These are phyloP conservation scores for Leccinellum rugosiceps DNA, from an alignment of 768 basidiomycete species.

Conservation along the genomic window DNA sequence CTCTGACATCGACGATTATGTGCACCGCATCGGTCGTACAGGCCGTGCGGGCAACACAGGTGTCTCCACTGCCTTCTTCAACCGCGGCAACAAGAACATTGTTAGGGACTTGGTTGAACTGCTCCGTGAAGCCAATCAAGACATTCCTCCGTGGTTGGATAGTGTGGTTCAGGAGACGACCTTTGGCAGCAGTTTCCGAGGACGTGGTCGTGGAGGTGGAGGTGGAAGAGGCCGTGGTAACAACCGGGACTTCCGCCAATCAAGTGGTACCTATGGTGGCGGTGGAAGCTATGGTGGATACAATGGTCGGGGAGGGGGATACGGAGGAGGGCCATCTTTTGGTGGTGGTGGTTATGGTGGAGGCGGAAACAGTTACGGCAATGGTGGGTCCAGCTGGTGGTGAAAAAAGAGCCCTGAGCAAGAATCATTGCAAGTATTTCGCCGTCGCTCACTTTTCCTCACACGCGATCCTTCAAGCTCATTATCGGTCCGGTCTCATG, in stretches of 20 bases:
- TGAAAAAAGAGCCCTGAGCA: constrained; percentile 27
- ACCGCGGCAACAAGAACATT: constrained; percentile 89
- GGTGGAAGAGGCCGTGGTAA: constrained; percentile 36
- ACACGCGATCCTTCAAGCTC: constrained; percentile 13
- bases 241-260: constrained; percentile 34
- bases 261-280: constrained; percentile 27
- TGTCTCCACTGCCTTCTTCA: constrained; percentile 94
- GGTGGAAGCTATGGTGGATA: constrained; percentile 35
- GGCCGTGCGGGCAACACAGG: constrained; percentile 99
- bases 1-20: constrained; percentile 98
- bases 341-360: constrained; percentile 26
- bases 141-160: constrained; percentile 89
- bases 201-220: constrained; percentile 49
- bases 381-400: constrained; percentile 47
- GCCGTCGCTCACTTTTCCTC: constrained; percentile 8
- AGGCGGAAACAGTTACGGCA: constrained; percentile 30
- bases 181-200: constrained; percentile 56
- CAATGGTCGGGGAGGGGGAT: constrained; percentile 37
- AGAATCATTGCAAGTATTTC: constrained; percentile 4
- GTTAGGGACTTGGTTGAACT: constrained; percentile 90
- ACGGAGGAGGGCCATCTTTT: constrained; percentile 34
- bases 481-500: constrained; percentile 19
- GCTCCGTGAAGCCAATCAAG: constrained; percentile 93
- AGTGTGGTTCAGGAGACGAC: constrained; percentile 78
- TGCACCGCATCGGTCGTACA: constrained; percentile 96